Percentiles rank a stretch among this genome's conserved stretches.
These are phyloP conservation scores for Pinus taeda DNA, from an alignment of 75 land plant genomes.

Conservation along the genomic window DNA sequence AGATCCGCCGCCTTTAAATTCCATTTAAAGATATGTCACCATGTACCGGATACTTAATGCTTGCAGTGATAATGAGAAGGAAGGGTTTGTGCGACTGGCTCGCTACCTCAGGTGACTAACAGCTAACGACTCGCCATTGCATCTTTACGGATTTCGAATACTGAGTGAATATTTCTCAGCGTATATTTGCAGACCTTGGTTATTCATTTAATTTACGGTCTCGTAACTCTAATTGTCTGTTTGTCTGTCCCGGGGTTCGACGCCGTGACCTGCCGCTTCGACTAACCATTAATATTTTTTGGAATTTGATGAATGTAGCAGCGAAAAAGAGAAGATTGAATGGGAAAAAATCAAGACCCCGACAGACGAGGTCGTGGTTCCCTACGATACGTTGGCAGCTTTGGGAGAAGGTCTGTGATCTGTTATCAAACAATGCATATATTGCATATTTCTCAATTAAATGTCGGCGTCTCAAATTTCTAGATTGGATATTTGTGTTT, in stretches of 20 bases:
- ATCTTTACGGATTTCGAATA: neutral
- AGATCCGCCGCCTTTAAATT: neutral
- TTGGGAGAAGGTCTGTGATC: conserved; percentile 61
- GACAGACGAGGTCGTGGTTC: conserved; percentile 92
- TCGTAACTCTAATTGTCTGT: no score
- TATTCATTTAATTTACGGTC: neutral
- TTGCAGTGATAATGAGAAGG: conserved; percentile 92
- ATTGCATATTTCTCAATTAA: neutral
- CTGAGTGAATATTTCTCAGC: neutral
- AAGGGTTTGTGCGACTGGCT: conserved; percentile 86
- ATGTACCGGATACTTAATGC: neutral
- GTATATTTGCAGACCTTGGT: neutral
- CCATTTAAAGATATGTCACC: neutral
- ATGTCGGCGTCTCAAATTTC: neutral
- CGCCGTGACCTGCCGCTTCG: neutral
- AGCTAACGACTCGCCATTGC: neutral
- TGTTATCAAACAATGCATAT: neutral
- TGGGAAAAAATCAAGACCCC: conserved; percentile 98
- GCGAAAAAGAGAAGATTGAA: conserved; percentile 72
- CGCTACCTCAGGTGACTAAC: conserved; percentile 80
- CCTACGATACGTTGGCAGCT: conserved; percentile 69
- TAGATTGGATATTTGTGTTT: neutral
- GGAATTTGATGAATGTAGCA: conserved; percentile 35
- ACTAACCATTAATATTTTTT: neutral
- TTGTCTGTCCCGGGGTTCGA: neutral